Evolutionary conservation across 1,139 yeast species (phyloP), one percentile per base, ranked within the genome.

Genomic region (Cylindricascospora bacillispora): DNA sequence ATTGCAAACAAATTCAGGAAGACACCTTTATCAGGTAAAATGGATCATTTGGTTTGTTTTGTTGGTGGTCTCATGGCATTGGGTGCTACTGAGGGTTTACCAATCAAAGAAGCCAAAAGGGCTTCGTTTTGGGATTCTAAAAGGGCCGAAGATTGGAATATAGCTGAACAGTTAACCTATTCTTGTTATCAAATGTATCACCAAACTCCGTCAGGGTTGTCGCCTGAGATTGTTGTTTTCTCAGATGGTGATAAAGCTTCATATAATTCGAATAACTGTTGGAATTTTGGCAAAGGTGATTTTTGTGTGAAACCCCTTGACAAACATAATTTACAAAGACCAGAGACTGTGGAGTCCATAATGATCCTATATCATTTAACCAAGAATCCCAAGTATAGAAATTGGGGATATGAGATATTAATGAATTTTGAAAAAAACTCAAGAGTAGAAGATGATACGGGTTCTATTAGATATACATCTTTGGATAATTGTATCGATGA

Each of bases 31-130:
- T 70, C 78, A n/a, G 60, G 73, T 13, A 85, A 83, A 52, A 83
- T 86, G 95, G 97, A 86, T 51, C 95, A 86, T 56, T 62, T 83
- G 40, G 95, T 83, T 14, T 86, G 97, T 54, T 85, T 83, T 58
- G 74, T 82, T 48, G 95, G 95, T 33, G 95, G 95, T 0, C 66
- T 81, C 44, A 67, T 85, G 39, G 93, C 95, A 0, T 59, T 85
- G 31, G 95, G 95, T 17, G 94, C 95, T 12, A 86, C 92, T 3
- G 70, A 68, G 28, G 97, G 97, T 9, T 46, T 61, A 26, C 57
- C 73, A 1, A 51, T 75, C 22, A 59, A 58, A 3, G 70, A 67
- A 6, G 81, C 80, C 4, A 58, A 67, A 31, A 47, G 52, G 15
- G 43, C 54, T 15, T 39, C 49, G 7, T 40, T 50, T 16, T 73